These are phyloP conservation scores for Kwoniella shivajii DNA, from an alignment of 1,284 basidiomycete species.

Conservation along the genomic window DNA sequence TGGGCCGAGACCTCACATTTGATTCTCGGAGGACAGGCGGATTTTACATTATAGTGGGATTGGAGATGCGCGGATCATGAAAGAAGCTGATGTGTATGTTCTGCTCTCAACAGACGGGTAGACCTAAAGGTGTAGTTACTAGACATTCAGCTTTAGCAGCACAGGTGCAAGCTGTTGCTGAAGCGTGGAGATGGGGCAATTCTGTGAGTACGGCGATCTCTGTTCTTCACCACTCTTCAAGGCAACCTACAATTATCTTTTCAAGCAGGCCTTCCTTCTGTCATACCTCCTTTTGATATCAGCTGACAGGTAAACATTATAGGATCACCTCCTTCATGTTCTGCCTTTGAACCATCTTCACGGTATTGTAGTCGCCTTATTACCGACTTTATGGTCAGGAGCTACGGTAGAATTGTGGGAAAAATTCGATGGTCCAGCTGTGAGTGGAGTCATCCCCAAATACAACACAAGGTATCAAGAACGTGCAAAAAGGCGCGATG, in stretches of 20 bases:
- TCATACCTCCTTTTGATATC: not conserved
- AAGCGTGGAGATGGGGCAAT: constrained; percentile 43
- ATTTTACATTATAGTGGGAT: too few species aligned
- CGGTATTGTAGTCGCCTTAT: constrained; percentile 47
- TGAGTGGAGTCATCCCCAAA: constrained; percentile 15
- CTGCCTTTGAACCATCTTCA: constrained; percentile 50
- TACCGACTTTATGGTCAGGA: constrained; percentile 48
- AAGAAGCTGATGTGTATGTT: too few species aligned
- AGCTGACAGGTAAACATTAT: not conserved
- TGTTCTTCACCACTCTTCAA: too few species aligned
- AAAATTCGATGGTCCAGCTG: constrained; percentile 41
- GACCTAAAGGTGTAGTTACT: constrained; percentile 49
- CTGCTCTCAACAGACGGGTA: constrained; percentile 29
- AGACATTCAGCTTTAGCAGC: constrained; percentile 42
- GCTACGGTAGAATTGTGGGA: constrained; percentile 48
- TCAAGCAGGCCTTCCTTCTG: not conserved
- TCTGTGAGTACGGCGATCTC: constrained; percentile 17
- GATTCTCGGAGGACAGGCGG: too few species aligned
- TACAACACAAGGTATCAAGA: too few species aligned
- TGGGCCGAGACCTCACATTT: not conserved
- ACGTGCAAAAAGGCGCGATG: too few species aligned
- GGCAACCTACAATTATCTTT: too few species aligned
- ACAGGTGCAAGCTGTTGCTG: constrained; percentile 38
- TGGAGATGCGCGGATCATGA: too few species aligned
- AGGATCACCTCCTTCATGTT: constrained; percentile 38